Base-by-base conservation (phyloP, 192 early-diverging fungal species). In the Phlyctochytrium arcticum region DNA sequence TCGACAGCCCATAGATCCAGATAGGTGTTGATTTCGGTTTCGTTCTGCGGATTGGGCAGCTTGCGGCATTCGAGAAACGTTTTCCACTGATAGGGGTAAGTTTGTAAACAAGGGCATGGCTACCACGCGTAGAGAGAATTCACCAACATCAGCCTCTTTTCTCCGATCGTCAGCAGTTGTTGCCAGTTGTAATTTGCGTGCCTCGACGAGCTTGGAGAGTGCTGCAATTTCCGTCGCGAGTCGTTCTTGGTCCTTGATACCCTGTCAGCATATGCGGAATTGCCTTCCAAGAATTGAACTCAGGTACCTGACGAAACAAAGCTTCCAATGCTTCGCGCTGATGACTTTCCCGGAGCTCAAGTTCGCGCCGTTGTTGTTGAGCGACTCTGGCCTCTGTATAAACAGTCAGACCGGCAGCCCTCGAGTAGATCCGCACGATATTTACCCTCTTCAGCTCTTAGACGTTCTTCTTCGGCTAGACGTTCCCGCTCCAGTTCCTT, bases 1-100 rank as follows among this genome's bases (percentile, higher is more conserved):
- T 77, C 74, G 29, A 72, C 72, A 24, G 57, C 59, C 81, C 71
- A 78, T 24, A 77, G 42, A 35, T 54, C 48, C 34, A 83, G 60
- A 60, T 73, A 80, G 9, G 81, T 74, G 56, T 78, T 78, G 5
- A 83, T 19, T 51, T 80, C 78, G 3, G 67, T 58, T 54, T 83
- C 78, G 60, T 63, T 71, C 19, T 62, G 48, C 3, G 81, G 78
- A 44, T 75, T 62, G 4, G 81, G 81, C 54, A 83, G 54, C 27
- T 27, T 47, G 44, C 67, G 72, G 68, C 81, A 83, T 62, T 74
- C 69, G 23, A 83, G n/a, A 48, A 71, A 80, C 32, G 42, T 48
- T n/a, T 69, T 57, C 81, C 81, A 83, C 79, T 81, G 49, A n/a
- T n/a, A n/a, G n/a, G n/a, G n/a, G n/a, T n/a, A n/a, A n/a, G n/a